A percentile compares a stretch with the other conserved stretches of the same genome.
Conservation (phyloP, 208 protist genomes). For the Wallacemonas sp. region DNA sequence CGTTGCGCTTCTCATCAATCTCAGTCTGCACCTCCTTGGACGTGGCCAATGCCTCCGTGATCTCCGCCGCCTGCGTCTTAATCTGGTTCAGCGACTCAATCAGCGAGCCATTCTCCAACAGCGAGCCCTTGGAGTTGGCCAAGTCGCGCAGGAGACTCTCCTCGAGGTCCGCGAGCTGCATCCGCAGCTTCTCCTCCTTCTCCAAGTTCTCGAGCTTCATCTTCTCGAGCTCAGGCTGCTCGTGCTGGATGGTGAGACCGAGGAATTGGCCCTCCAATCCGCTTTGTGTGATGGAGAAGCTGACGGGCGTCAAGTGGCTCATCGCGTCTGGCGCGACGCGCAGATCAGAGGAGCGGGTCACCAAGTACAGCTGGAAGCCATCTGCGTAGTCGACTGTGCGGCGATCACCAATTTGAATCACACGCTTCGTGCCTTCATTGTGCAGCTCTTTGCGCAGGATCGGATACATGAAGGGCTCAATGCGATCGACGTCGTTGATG, state of each 20-base stretch:
- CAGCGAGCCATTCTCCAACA: slow-evolving; percentile 96
- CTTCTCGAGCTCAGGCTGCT: slow-evolving; percentile 97
- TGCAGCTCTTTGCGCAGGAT: slow-evolving; percentile 94
- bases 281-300: slow-evolving; percentile 97
- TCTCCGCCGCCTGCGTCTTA: slow-evolving; percentile 93
- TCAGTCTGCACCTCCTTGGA: slow-evolving; percentile 88
- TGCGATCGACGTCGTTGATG: slow-evolving; percentile 94
- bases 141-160: slow-evolving; percentile 92
- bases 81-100: slow-evolving; percentile 95
- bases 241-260: slow-evolving; percentile 94
- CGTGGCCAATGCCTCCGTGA: slow-evolving; percentile 84
- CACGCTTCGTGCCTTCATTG: slow-evolving; percentile 84
- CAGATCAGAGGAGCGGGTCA: slow-evolving; percentile 90
- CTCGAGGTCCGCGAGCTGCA: slow-evolving; percentile 94
- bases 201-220: slow-evolving; percentile 92
- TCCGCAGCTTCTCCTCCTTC: slow-evolving; percentile 96
- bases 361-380: slow-evolving; percentile 95
- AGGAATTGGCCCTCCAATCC: slow-evolving; percentile 98
- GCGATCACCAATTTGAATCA: slow-evolving; percentile 97
- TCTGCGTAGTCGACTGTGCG: slow-evolving; percentile 96
- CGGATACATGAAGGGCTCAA: slow-evolving; percentile 96
- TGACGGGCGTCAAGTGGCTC: slow-evolving; percentile 93
- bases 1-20: slow-evolving; percentile 94
- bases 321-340: slow-evolving; percentile 91
- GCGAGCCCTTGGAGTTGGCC: slow-evolving; percentile 92